Percentiles rank a stretch among this genome's conserved stretches.
phyloP scores from a whole-genome alignment of 2,329 filamentous ascomycete genomes.

The Diplodia seriata region DNA sequence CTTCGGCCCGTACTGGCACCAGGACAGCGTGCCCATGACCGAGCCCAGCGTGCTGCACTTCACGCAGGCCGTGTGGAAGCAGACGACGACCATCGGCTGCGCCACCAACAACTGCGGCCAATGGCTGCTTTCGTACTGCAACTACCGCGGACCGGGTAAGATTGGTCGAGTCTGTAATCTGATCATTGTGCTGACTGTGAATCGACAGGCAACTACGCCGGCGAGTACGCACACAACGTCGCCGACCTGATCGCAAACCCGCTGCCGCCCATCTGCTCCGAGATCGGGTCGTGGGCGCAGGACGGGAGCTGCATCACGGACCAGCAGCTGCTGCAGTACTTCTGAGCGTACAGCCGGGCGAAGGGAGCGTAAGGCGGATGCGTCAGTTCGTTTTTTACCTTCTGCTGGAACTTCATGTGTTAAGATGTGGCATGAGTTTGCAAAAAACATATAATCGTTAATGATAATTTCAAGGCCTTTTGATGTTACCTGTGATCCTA shows the following conservation, averaged over 20 bases:
- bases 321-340: constrained; percentile 6
- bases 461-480: background rate
- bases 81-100: constrained; percentile 48
- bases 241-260: background rate
- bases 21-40: constrained; percentile 33
- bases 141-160: constrained; percentile 78
- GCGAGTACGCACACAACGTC: constrained; percentile 63
- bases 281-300: background rate
- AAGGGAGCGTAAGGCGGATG: background rate
- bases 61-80: constrained; percentile 49
- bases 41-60: constrained; percentile 43
- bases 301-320: constrained; percentile 21
- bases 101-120: constrained; percentile 37
- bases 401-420: background rate
- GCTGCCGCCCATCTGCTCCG: constrained; percentile 29
- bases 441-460: background rate
- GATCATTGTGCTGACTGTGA: constrained; percentile 56
- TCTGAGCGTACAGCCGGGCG: background rate
- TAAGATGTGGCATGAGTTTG: background rate
- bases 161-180: too few species aligned
- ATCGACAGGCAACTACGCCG: constrained; percentile 60
- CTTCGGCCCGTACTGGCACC: constrained; percentile 35
- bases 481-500: background rate
- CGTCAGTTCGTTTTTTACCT: background rate
- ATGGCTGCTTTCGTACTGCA: constrained; percentile 77